phyloP scores from a whole-genome alignment of 164 flowering plant genomes.

The Liquidambar formosana region DNA sequence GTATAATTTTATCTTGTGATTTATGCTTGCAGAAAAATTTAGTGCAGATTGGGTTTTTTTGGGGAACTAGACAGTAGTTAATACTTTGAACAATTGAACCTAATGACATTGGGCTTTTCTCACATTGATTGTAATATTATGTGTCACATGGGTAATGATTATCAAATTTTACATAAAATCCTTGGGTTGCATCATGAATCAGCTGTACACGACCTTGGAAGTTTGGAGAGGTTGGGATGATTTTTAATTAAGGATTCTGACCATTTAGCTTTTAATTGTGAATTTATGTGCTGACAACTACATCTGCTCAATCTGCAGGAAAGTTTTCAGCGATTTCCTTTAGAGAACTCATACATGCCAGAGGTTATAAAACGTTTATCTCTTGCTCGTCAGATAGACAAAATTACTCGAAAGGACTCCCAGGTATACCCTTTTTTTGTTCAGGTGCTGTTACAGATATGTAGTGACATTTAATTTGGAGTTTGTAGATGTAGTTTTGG shows the following conservation, averaged over 20 bases:
- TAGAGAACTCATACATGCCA: constrained; percentile 80
- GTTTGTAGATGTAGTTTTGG: no score
- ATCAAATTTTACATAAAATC: neutral
- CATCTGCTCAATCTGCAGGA: constrained; percentile 48
- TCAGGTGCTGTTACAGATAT: neutral
- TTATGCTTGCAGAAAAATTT: no score
- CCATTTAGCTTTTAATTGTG: neutral
- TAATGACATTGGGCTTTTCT: neutral
- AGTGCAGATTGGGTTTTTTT: no score
- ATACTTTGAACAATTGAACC: neutral
- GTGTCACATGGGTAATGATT: neutral
- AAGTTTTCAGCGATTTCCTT: constrained; percentile 73
- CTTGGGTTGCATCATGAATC: neutral
- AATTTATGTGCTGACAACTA: neutral
- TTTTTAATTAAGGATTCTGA: no score
- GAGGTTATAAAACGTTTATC: constrained; percentile 75
- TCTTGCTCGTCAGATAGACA: constrained; percentile 93
- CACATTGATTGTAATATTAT: neutral
- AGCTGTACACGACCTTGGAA: neutral
- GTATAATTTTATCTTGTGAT: no score
- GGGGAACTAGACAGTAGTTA: neutral
- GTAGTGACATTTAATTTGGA: neutral
- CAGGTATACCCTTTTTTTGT: constrained; percentile 44
- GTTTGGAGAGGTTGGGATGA: no score
- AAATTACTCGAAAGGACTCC: constrained; percentile 62